Evolutionary conservation across 2,329 filamentous ascomycete genomes (phyloP), one percentile per base, ranked within the genome.

Genomic region (Penicillium digitatum): DNA sequence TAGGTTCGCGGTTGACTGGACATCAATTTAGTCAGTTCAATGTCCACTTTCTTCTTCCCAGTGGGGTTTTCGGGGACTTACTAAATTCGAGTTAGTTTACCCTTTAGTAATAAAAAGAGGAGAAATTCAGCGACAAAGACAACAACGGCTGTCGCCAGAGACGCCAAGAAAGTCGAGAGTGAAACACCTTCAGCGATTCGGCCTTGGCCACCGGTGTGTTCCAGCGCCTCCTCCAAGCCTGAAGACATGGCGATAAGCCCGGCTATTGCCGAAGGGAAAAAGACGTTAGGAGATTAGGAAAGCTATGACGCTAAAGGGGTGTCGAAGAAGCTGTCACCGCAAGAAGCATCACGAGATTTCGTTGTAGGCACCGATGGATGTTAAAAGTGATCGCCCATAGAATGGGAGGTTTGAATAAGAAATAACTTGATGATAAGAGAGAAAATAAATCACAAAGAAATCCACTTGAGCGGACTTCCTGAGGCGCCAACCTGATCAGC

Each of bases 51-150:
- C 14, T 20, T 27, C n/a, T 18, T 37, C 20, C 12, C 14, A 11
- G 8, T 47, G 14, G 5, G 14, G 4, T 18, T 34, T 9, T 20
- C 12, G 35, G 34, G n/a, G 20, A 77, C 86, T 67, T 76, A 91
- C 88, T 92, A 96, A 57, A 96, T 95, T 59, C 90, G 82, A 2
- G 86, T 85, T 34, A 95, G 75, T 61, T 89, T 92, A 56, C 89
- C 87, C 61, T 90, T 86, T 39, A 96, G 76, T 1, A 94, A 65
- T 7, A 90, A 71, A 70, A 96, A 96, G n/a, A 88, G 67, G 11
- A 86, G 67, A 34, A 90, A 76, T 68, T 85, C 79, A 5, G 86
- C 73, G 1, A 77, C 80, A 57, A 89, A 89, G 52, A 89, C 73
- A 18, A 83, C 73, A 44, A 87, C 68, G 67, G 85, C 85, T 47